Percentiles rank a stretch among this genome's conserved stretches.
phyloP scores from a whole-genome alignment of 2,329 filamentous ascomycete genomes.

The Pseudogymnoascus sp. region DNA sequence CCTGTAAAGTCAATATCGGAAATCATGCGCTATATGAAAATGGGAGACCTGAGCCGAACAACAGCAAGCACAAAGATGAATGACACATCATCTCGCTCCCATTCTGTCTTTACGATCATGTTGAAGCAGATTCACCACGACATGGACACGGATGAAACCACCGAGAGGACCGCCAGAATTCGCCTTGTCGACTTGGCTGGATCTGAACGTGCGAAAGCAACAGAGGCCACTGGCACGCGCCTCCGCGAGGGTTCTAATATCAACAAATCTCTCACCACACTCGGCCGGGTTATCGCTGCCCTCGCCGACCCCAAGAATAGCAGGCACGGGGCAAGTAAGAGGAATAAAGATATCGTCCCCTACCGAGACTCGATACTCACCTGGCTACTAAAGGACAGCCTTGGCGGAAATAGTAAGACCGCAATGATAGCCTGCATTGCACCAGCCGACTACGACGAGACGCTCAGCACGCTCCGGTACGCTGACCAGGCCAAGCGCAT shows the following conservation, averaged over 20 bases:
- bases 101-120: conserved; percentile 96
- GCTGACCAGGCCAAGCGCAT: conserved; percentile 97
- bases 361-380: conserved; percentile 82
- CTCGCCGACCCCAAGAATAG: conserved; percentile 63
- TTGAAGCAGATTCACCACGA: conserved; percentile 98
- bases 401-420: conserved; percentile 95
- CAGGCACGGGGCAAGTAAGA: conserved; percentile 44
- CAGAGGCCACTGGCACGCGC: conserved; percentile 84
- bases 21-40: conserved; percentile 82
- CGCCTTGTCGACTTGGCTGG: conserved; percentile 90
- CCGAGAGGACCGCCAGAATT: conserved; percentile 87
- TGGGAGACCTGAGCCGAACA: conserved; percentile 79
- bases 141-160: conserved; percentile 93
- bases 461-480: conserved; percentile 88
- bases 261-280: conserved; percentile 94
- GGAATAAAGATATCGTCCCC: conserved; percentile 66
- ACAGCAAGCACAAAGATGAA: conserved; percentile 98
- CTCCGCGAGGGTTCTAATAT: conserved; percentile 95
- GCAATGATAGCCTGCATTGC: conserved; percentile 99
- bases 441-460: conserved; percentile 94
- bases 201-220: conserved; percentile 88
- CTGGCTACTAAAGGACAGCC: conserved; percentile 87
- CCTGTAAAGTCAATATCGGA: conserved; percentile 81
- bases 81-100: conserved; percentile 90
- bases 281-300: conserved; percentile 91